Base-by-base conservation (phyloP, 1,284 basidiomycete genomes). In the Meripilus lineatus region DNA sequence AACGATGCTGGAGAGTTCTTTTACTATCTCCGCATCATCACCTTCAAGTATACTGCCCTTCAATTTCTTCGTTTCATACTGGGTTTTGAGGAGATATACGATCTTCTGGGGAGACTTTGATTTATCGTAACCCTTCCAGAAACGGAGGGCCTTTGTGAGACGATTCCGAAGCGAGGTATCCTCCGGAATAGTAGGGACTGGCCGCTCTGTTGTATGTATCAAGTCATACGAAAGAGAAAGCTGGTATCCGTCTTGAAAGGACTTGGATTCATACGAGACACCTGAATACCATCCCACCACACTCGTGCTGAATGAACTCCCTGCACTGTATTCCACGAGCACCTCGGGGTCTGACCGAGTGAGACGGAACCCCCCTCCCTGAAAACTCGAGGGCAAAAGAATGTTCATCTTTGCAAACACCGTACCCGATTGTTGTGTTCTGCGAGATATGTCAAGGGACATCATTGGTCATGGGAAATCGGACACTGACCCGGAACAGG, bases 271-370 rank as follows among this genome's bases (percentile, higher is more conserved):
- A 49, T 74, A 69, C 18, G 53, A 54, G 38, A 74, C 71, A 46
- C 73, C 71, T 7, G 67, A 71, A 51, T 74, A 75, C 71, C 72
- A 75, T 2, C 70, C 62, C 14, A 74, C 51, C 8, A 72, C 58
- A 3, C 62, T 57, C 0, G 68, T 71, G 3, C 56, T 51, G 7
- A 57, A 46, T 4, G 58, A 42, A 20, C 63, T 64, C 21, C 50
- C 44, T 5, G 46, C 18, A 2, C 64, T 50, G 20, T 63, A 55
- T 50, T 73, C 65, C 45, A 68, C 57, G 5, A 58, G 52, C 38
- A 59, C 52, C 8, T 53, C 57, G 7, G 50, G 46, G 8, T 48
- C 47, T 1, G 57, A 58, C 50, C 73, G 70, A 0, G 65, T 64
- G 3, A 74, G 47, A 42, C 67, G 63, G 4, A 69, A 61, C 38